These are phyloP conservation scores for Neopestalotiopsis clavispora DNA, from an alignment of 2,329 filamentous ascomycete species.

Conservation along the genomic window DNA sequence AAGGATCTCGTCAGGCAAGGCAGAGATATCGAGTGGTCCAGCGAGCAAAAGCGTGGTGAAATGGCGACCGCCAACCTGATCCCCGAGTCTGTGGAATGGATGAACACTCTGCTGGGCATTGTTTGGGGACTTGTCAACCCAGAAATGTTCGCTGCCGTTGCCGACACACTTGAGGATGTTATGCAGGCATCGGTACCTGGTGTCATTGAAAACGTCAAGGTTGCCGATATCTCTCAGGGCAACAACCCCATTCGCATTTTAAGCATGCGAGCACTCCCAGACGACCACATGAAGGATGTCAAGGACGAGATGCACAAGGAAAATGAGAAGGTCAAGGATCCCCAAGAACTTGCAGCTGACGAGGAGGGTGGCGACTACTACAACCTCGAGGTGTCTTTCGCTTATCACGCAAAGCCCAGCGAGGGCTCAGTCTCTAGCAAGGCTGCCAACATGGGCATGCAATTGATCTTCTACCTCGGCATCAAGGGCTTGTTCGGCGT, in stretches of 20 bases:
- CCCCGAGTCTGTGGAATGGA: slow-evolving; percentile 93
- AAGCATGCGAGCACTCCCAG: slow-evolving; percentile 83
- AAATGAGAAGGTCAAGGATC: slow-evolving; percentile 81
- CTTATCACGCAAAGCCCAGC: slow-evolving; percentile 85
- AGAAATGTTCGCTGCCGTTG: slow-evolving; percentile 89
- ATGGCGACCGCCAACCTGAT: slow-evolving; percentile 87
- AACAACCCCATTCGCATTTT: slow-evolving; percentile 88
- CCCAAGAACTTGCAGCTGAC: slow-evolving; percentile 84
- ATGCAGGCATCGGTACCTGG: slow-evolving; percentile 78
- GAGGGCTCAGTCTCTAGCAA: slow-evolving; percentile 75
- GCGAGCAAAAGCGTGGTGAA: slow-evolving; percentile 83
- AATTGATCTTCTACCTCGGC: slow-evolving; percentile 91
- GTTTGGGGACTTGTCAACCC: slow-evolving; percentile 94
- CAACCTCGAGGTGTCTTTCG: slow-evolving; percentile 88
- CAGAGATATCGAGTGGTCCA: slow-evolving; percentile 84
- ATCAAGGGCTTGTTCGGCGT: slow-evolving; percentile 88
- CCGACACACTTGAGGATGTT: slow-evolving; percentile 79
- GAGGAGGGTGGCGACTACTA: slow-evolving; percentile 93
- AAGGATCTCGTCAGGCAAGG: slow-evolving; percentile 86
- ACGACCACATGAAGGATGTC: slow-evolving; percentile 79
- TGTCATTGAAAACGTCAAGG: slow-evolving; percentile 91
- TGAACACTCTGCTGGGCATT: slow-evolving; percentile 85
- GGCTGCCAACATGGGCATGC: slow-evolving; percentile 96
- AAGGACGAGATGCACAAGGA: slow-evolving; percentile 81
- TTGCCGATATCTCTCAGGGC: slow-evolving; percentile 94